phyloP scores from a whole-genome alignment of 345 rosid genomes.

The Hibiscus trionum region DNA sequence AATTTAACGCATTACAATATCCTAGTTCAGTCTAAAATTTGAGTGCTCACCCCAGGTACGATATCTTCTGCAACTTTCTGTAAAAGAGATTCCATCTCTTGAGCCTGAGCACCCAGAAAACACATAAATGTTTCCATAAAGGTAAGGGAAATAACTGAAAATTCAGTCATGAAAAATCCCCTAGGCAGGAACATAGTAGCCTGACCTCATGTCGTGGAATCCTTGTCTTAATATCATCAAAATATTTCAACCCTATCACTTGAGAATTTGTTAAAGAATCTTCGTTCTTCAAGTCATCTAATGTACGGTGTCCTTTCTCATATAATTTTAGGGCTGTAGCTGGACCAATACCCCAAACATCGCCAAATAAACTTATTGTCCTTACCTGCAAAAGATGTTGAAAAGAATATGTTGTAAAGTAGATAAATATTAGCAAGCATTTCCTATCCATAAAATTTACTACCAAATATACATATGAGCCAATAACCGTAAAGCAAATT shows the following conservation, averaged over 20 bases:
- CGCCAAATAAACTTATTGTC: constrained; percentile 77
- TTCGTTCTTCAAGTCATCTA: constrained; percentile 72
- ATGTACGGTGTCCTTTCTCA: constrained; percentile 77
- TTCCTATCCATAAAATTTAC: neutral
- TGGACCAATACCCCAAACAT: constrained; percentile 97
- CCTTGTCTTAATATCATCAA: constrained; percentile 74
- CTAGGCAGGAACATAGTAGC: constrained; percentile 16
- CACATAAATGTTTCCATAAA: neutral
- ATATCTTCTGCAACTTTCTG: constrained; percentile 64
- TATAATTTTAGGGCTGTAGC: constrained; percentile 86
- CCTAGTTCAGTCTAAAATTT: constrained; percentile 2
- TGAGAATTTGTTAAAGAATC: constrained; percentile 74
- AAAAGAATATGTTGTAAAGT: constrained; percentile 2
- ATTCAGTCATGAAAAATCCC: neutral
- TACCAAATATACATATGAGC: neutral
- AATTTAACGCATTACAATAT: neutral
- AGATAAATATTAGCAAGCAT: neutral
- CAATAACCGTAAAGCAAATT: neutral
- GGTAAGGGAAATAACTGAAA: neutral
- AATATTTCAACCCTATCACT: constrained; percentile 81
- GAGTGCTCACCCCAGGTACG: constrained; percentile 65
- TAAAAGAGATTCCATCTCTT: constrained; percentile 73
- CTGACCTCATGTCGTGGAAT: constrained; percentile 84
- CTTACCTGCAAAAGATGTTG: constrained; percentile 44
- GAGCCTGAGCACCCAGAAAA: constrained; percentile 41